These are phyloP conservation scores for Filobasidium uniguttulatum DNA, from an alignment of 1,284 basidiomycete species.

Conservation along the genomic window DNA sequence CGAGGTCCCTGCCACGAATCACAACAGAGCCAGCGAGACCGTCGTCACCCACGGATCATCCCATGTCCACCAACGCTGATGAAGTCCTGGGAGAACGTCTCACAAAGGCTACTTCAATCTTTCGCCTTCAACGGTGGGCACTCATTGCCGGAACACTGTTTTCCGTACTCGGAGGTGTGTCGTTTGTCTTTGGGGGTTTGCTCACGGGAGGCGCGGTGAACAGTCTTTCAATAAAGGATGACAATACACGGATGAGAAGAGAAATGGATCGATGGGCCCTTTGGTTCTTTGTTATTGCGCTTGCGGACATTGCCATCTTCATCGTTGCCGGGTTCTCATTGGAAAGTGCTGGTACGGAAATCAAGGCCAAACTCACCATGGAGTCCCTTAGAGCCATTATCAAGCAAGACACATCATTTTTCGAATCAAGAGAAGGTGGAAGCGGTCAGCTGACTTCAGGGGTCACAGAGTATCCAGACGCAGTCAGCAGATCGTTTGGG, in stretches of 20 bases:
- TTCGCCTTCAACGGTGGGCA: constrained; percentile 12
- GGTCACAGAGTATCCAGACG: constrained; percentile 28
- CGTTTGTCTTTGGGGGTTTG: constrained; percentile 34
- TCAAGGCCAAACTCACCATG: constrained; percentile 10
- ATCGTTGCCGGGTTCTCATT: constrained; percentile 2
- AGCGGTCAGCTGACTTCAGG: constrained; percentile 35
- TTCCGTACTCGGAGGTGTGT: constrained; percentile 24
- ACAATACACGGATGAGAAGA: constrained; percentile 15
- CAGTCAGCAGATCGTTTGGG: constrained; percentile 34
- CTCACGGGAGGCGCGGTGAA: constrained; percentile 25
- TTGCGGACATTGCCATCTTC: constrained; percentile 12
- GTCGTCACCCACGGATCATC: neutral
- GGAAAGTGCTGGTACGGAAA: neutral
- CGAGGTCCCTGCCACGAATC: too few species aligned
- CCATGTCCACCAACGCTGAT: neutral
- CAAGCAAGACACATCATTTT: constrained; percentile 27
- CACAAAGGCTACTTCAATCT: constrained; percentile 10
- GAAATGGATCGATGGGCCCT: constrained; percentile 23
- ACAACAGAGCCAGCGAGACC: neutral
- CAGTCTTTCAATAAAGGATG: constrained; percentile 17
- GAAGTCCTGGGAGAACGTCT: neutral
- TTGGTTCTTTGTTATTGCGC: constrained; percentile 28
- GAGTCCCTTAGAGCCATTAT: constrained; percentile 17
- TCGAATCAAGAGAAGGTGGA: constrained; percentile 28
- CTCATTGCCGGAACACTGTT: constrained; percentile 15